Conservation (phyloP, 768 basidiomycete species). For the Xerocomellus intermedius region DNA sequence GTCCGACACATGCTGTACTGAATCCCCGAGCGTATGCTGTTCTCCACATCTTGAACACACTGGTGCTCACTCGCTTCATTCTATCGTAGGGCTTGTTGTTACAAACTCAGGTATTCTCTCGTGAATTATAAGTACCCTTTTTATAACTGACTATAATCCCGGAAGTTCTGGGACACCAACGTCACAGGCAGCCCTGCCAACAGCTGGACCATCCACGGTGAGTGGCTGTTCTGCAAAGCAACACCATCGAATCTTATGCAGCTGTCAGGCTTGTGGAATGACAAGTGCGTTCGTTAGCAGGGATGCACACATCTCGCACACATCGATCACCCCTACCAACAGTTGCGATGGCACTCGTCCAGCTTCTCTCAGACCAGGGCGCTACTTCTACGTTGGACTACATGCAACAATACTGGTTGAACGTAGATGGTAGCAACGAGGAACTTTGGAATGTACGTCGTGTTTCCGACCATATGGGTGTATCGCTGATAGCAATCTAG, state of each 20-base stretch:
- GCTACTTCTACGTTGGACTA: slow-evolving; percentile 56
- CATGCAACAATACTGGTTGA: slow-evolving; percentile 64
- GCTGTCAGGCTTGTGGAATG: slow-evolving; percentile 61
- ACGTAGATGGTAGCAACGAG: slow-evolving; percentile 57
- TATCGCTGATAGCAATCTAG: slow-evolving; percentile 29
- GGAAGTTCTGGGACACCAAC: slow-evolving; percentile 71
- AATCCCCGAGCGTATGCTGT: slow-evolving; percentile 56
- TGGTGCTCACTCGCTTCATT: not conserved
- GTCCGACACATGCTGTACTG: slow-evolving; percentile 59
- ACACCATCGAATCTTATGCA: slow-evolving; percentile 1
- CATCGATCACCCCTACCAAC: not conserved
- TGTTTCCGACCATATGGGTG: not conserved
- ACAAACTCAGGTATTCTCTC: slow-evolving; percentile 48
- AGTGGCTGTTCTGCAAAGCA: slow-evolving; percentile 13
- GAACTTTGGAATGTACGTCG: slow-evolving; percentile 63
- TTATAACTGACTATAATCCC: not conserved
- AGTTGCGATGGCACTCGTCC: slow-evolving; percentile 52
- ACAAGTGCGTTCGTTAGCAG: slow-evolving; percentile 41
- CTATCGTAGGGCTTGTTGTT: slow-evolving; percentile 52
- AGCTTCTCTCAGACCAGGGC: slow-evolving; percentile 60
- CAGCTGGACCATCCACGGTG: slow-evolving; percentile 77
- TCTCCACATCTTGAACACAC: not conserved
- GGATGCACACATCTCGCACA: not conserved
- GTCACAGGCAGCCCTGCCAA: slow-evolving; percentile 59
- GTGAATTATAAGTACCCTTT: too few species aligned